These are phyloP conservation scores for Suillus subaureus DNA, from an alignment of 768 basidiomycete species.

Conservation along the genomic window DNA sequence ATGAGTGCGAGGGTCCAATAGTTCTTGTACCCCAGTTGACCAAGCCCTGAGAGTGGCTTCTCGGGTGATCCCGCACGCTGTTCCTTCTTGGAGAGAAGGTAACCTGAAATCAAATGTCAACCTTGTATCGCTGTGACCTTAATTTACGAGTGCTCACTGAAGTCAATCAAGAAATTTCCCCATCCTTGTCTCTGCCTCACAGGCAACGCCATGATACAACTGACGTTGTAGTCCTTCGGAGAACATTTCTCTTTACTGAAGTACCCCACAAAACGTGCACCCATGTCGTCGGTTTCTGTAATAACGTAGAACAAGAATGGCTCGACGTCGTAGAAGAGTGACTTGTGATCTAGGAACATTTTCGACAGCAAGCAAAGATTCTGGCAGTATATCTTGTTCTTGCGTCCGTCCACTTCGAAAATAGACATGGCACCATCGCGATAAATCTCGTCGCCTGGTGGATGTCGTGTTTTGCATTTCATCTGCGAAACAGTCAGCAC, in stretches of 20 bases:
- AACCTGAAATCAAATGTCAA: constrained; percentile 57
- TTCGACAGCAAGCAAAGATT: constrained; percentile 96
- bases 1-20: constrained; percentile 93
- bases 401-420: constrained; percentile 97
- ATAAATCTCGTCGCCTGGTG: constrained; percentile 98
- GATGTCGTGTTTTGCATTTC: constrained; percentile 94
- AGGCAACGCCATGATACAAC: constrained; percentile 99
- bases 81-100: constrained; percentile 95
- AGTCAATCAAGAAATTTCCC: constrained; percentile 97
- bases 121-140: no score
- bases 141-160: constrained; percentile 58
- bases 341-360: constrained; percentile 99
- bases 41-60: constrained; percentile 91
- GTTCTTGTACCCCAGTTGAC: constrained; percentile 90
- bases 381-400: constrained; percentile 99
- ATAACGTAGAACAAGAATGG: constrained; percentile 99
- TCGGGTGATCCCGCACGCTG: constrained; percentile 89
- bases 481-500: constrained; percentile 50
- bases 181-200: constrained; percentile 94
- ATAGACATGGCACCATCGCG: constrained; percentile 86
- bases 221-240: constrained; percentile 94
- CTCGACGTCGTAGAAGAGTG: constrained; percentile 98
- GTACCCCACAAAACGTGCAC: constrained; percentile 95
- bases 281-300: constrained; percentile 86
- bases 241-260: constrained; percentile 99